Percentiles rank a stretch among this genome's conserved stretches.
phyloP scores from a whole-genome alignment of 1,284 basidiomycete genomes.

The Tilletia indica region DNA sequence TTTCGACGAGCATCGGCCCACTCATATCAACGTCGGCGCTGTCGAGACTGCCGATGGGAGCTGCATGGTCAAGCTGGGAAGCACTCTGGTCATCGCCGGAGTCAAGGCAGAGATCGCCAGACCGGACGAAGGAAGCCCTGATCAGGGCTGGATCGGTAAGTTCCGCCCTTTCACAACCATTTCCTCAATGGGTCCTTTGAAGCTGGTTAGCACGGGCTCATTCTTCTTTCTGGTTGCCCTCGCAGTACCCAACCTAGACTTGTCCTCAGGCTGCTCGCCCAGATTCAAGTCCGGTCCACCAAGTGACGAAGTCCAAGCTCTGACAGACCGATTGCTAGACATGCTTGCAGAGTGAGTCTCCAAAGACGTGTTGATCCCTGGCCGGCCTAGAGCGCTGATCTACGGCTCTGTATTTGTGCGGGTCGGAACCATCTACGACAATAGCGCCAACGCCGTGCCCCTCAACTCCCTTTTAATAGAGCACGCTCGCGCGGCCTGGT shows the following conservation, averaged over 20 bases:
- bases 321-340: slow-evolving; percentile 61
- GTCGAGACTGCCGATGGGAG: slow-evolving; percentile 39
- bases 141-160: slow-evolving; percentile 18
- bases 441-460: slow-evolving; percentile 59
- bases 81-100: slow-evolving; percentile 36
- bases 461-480: slow-evolving; percentile 74
- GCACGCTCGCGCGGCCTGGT: slow-evolving; percentile 78
- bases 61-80: slow-evolving; percentile 33
- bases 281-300: slow-evolving; percentile 93
- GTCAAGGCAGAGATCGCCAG: slow-evolving; percentile 39
- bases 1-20: slow-evolving; percentile 27
- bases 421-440: slow-evolving; percentile 39
- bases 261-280: slow-evolving; percentile 86
- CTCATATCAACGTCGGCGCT: slow-evolving; percentile 30
- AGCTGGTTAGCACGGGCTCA: too few relatives aligned
- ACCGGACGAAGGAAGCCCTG: slow-evolving; percentile 13
- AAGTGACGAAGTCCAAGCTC: slow-evolving; percentile 36
- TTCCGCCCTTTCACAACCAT: not conserved
- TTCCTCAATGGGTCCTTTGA: too few relatives aligned
- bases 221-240: not conserved
- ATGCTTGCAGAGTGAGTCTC: slow-evolving; percentile 65
- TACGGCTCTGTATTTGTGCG: not conserved
- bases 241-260: slow-evolving; percentile 72
- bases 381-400: not conserved
- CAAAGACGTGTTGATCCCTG: not conserved